Percentiles rank a stretch among this genome's conserved stretches.
Evolutionary conservation across 306 rosid genomes (phyloP).

Genomic region (Prinsepia uniflora): DNA sequence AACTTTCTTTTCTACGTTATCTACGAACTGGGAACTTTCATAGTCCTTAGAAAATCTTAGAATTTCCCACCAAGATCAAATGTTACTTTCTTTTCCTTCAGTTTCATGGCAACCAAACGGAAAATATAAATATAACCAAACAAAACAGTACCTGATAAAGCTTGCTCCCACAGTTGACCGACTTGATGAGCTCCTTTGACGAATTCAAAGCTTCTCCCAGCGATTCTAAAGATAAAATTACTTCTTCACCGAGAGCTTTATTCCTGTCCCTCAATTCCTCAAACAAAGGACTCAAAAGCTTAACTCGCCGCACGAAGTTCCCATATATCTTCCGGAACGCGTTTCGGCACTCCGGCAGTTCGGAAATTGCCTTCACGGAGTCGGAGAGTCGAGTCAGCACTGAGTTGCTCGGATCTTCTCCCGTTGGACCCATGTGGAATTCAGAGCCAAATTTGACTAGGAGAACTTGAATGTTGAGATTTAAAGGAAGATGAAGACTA

Average conservation of each 20-base stretch:
- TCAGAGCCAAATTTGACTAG: slow-evolving; percentile 23
- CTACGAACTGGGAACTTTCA: not conserved
- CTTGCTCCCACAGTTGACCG: slow-evolving; percentile 73
- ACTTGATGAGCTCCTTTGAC: slow-evolving; percentile 49
- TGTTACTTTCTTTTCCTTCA: not conserved
- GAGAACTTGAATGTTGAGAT: slow-evolving; percentile 8
- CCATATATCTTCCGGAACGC: slow-evolving; percentile 65
- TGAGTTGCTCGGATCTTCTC: slow-evolving; percentile 28
- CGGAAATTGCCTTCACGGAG: slow-evolving; percentile 58
- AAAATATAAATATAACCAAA: not conserved
- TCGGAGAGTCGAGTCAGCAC: slow-evolving; percentile 50
- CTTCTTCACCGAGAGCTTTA: slow-evolving; percentile 45
- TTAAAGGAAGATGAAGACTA: not conserved
- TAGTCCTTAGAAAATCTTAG: not conserved
- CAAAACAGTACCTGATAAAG: slow-evolving; percentile 62
- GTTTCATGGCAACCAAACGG: slow-evolving; percentile 7
- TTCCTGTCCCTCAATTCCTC: slow-evolving; percentile 82
- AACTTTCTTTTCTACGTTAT: not conserved
- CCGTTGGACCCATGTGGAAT: slow-evolving; percentile 51
- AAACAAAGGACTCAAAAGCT: slow-evolving; percentile 81
- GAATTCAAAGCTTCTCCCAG: slow-evolving; percentile 65
- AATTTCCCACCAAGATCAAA: not conserved
- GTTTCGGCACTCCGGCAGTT: slow-evolving; percentile 64
- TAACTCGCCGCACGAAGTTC: slow-evolving; percentile 69
- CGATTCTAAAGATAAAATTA: slow-evolving; percentile 52